Conservation (phyloP, 768 basidiomycete genomes). For the Tricholoma flavovirens region DNA sequence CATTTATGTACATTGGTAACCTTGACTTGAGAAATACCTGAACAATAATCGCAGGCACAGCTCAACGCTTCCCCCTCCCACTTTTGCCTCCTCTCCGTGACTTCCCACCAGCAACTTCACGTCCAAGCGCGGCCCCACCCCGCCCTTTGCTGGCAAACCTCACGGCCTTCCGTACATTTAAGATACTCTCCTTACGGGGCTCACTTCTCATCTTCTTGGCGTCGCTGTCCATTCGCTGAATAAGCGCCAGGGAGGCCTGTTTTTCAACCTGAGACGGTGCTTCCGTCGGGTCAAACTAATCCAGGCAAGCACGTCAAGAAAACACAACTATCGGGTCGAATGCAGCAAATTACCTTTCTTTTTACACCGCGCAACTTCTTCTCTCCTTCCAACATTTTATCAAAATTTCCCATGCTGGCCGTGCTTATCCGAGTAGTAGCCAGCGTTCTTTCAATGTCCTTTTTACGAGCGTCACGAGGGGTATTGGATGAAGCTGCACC, state of each 20-base stretch:
- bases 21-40: too few species aligned
- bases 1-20: background rate
- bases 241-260: constrained; percentile 63
- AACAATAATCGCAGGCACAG: too few species aligned
- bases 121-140: constrained; percentile 55
- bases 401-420: constrained; percentile 94
- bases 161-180: constrained; percentile 90
- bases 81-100: constrained; percentile 23
- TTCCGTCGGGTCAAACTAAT: constrained; percentile 83
- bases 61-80: constrained; percentile 24
- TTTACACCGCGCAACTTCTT: constrained; percentile 84
- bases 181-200: constrained; percentile 41
- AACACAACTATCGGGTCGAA: background rate
- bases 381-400: constrained; percentile 86
- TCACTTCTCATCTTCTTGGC: constrained; percentile 54
- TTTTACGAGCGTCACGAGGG: constrained; percentile 50
- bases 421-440: constrained; percentile 78
- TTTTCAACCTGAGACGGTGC: constrained; percentile 60
- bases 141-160: constrained; percentile 65
- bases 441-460: constrained; percentile 70
- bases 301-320: background rate
- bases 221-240: constrained; percentile 72
- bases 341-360: constrained; percentile 64
- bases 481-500: constrained; percentile 18
- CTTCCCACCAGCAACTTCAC: constrained; percentile 28